Base-by-base conservation (phyloP, 345 rosid species). In the Linum usitatissimum region DNA sequence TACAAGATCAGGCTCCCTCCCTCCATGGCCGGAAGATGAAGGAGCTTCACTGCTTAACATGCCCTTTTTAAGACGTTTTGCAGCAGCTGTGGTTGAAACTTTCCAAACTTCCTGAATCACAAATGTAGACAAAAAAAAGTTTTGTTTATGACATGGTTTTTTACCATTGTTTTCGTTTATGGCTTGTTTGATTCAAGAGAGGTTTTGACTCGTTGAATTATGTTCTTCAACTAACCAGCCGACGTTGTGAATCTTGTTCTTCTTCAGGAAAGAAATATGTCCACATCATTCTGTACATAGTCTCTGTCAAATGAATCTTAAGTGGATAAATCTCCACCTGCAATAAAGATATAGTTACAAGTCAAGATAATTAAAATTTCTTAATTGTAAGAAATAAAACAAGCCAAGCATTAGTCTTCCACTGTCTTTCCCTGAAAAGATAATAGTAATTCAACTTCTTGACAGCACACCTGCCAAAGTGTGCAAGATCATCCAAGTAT, bases 261-360 rank as follows among this genome's bases (percentile, higher is more conserved):
- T 93, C 99, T 77, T 84, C 94, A 18, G 96, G 96, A 70, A 93
- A 93, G 73, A 93, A 83, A 74, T 93, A 93, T 60, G 75, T 90
- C 97, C 97, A 93, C 94, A 93, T 90, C 94, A 84, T 90, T 81
- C 86, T 77, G 77, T 93, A 93, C 97, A 90, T 89, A n/a, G 86
- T 76, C 76, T 93, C 99, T 4, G 94, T 93, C 96, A 93, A 82
- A 76, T 90, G 90, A 64, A 93, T 93, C 78, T 83, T 90, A 9
- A 93, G 88, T 53, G 99, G 99, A 64, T 90, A 93, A 71, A 93
- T 93, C 75, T 87, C 96, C 42, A 93, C 99, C 99, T 92, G 76
- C 72, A 66, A 23, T 69, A 30, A 40, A 45, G 67, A 65, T 20
- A 38, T 30, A 69, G 36, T 18, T 45, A 45, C 51, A 12, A 15